These are phyloP conservation scores for Paulownia fortunei DNA, from an alignment of 257 asterid genomes.

Conservation along the genomic window DNA sequence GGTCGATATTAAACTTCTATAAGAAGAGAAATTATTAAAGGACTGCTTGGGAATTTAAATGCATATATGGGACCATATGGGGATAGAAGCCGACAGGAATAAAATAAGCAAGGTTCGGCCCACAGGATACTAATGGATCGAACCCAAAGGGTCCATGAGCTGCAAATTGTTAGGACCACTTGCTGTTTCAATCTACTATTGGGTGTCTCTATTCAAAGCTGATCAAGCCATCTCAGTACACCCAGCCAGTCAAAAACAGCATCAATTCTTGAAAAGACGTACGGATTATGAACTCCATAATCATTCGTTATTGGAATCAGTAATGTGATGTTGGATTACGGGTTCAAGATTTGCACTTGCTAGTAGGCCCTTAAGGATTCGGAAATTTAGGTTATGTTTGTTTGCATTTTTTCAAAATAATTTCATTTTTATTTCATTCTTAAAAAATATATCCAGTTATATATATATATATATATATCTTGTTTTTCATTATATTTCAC, in stretches of 20 bases:
- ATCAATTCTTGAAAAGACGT: constrained; percentile 23
- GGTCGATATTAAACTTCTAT: too few species aligned
- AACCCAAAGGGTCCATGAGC: constrained; percentile 21
- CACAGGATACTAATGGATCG: constrained; percentile 27
- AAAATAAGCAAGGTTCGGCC: constrained; percentile 38
- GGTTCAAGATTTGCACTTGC: background rate
- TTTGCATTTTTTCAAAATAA: too few species aligned
- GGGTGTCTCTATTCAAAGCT: too few species aligned
- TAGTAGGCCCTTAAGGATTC: constrained; percentile 11
- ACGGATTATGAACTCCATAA: background rate
- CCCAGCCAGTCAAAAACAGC: background rate
- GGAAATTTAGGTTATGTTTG: too few species aligned
- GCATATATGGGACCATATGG: background rate
- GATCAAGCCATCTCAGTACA: too few species aligned
- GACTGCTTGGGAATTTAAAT: background rate
- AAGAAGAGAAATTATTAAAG: background rate
- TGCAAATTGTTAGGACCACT: constrained; percentile 20
- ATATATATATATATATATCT: too few species aligned
- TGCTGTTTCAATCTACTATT: background rate
- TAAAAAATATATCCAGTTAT: too few species aligned
- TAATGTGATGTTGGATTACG: background rate
- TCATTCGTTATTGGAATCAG: constrained; percentile 14
- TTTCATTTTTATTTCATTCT: too few species aligned
- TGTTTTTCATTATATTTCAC: too few species aligned
- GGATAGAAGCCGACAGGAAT: constrained; percentile 24